phyloP scores from a whole-genome alignment of 2,329 filamentous ascomycete genomes.

The Microsporum ferrugineum region DNA sequence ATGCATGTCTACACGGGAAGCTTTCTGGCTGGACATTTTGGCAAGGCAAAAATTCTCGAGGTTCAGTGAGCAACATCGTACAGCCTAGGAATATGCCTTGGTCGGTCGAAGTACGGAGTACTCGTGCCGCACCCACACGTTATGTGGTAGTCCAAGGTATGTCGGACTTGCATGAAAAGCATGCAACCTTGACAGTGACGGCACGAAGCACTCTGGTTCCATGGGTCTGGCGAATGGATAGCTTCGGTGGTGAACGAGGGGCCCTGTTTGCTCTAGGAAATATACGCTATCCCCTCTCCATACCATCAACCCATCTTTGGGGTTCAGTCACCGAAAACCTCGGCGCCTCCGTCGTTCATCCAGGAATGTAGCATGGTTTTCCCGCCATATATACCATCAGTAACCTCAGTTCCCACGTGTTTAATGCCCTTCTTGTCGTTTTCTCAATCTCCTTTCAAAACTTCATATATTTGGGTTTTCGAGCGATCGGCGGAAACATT shows the following conservation, averaged over 20 bases:
- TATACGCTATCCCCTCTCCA: neutral
- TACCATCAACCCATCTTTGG: neutral
- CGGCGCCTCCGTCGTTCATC: neutral
- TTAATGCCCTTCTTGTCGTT: no score
- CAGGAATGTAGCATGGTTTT: neutral
- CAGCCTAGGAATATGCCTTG: neutral
- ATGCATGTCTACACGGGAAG: neutral
- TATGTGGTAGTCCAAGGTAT: neutral
- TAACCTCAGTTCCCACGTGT: neutral
- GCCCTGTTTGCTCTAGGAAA: neutral
- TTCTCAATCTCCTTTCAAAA: neutral
- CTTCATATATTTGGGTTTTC: neutral
- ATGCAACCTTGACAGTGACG: neutral
- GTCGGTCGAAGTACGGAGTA: neutral
- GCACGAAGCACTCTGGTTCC: neutral
- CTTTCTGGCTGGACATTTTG: neutral
- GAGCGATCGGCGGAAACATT: neutral
- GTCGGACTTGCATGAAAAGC: neutral
- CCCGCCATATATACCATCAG: neutral
- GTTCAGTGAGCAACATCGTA: neutral
- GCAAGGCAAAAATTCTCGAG: neutral
- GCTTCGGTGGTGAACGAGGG: neutral
- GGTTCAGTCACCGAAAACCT: neutral
- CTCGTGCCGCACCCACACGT: no score
- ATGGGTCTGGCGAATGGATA: neutral